These are phyloP conservation scores for Auricularia auricula-judae DNA, from an alignment of 768 basidiomycete species.

Conservation along the genomic window DNA sequence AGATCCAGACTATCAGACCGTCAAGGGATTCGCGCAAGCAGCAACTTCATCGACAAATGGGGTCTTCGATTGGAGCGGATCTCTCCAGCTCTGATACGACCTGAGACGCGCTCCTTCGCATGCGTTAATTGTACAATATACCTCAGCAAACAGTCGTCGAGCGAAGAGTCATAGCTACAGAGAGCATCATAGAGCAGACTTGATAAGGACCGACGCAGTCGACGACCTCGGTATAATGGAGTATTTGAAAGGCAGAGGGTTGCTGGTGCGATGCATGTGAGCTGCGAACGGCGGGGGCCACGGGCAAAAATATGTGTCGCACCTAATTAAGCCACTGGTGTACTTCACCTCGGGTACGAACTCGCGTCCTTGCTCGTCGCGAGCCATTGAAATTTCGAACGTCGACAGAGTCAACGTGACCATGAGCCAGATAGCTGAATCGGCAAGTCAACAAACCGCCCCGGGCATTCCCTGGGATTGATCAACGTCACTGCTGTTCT, in stretches of 20 bases:
- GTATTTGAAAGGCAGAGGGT: too few species aligned
- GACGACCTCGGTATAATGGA: too few species aligned
- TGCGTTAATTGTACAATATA: too few species aligned
- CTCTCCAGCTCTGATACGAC: neutral
- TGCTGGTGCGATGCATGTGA: too few species aligned
- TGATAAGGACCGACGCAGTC: too few species aligned
- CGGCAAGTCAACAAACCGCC: neutral
- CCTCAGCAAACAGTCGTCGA: too few species aligned
- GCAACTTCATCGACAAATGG: neutral
- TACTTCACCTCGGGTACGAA: conserved; percentile 12
- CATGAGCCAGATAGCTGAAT: neutral
- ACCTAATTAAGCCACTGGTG: conserved; percentile 15
- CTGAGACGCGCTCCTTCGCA: too few species aligned
- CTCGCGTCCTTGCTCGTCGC: conserved; percentile 5
- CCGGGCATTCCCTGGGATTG: conserved; percentile 7
- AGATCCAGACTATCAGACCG: neutral
- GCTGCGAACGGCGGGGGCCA: too few species aligned
- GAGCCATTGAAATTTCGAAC: neutral
- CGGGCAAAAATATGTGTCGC: too few species aligned
- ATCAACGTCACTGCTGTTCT: too few species aligned
- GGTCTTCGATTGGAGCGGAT: neutral
- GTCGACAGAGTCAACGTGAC: neutral
- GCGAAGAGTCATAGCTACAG: too few species aligned
- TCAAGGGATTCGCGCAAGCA: neutral
- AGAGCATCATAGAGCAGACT: too few species aligned